phyloP scores from a whole-genome alignment of 2,329 filamentous ascomycete species.

The Metarhizium guizhouense region DNA sequence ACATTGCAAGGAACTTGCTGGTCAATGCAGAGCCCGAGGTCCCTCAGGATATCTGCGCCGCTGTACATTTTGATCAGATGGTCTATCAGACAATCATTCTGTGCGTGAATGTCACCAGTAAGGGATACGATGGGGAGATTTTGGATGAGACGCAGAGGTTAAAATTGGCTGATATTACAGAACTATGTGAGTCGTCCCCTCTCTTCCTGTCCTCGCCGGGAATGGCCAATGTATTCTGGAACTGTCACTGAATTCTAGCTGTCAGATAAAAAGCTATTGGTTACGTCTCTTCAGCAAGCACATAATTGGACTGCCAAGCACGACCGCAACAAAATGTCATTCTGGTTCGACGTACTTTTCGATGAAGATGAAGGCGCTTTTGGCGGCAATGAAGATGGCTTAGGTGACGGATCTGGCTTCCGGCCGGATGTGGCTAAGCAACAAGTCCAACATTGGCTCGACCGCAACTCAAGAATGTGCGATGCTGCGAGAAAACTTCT shows the following conservation, averaged over 20 bases:
- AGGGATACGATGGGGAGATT: constrained; percentile 57
- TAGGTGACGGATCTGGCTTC: constrained; percentile 44
- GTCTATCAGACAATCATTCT: constrained; percentile 57
- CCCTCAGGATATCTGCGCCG: constrained; percentile 56
- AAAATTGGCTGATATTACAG: constrained; percentile 54
- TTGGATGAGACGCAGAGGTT: constrained; percentile 47
- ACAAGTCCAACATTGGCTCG: constrained; percentile 54
- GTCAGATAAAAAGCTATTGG: constrained; percentile 57
- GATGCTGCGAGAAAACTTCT: constrained; percentile 45
- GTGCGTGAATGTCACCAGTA: constrained; percentile 58
- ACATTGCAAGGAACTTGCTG: constrained; percentile 55
- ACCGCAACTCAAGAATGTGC: constrained; percentile 51
- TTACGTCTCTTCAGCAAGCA: constrained; percentile 56
- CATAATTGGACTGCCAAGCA: constrained; percentile 64
- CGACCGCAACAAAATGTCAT: constrained; percentile 61
- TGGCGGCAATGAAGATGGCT: constrained; percentile 40
- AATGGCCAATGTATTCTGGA: background rate
- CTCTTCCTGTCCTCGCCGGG: background rate
- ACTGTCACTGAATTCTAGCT: constrained; percentile 2
- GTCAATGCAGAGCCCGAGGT: constrained; percentile 57
- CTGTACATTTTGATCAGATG: constrained; percentile 56
- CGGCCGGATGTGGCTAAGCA: constrained; percentile 47
- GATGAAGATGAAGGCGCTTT: constrained; percentile 45
- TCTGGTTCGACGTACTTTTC: constrained; percentile 58
- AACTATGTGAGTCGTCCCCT: constrained; percentile 42